Conservation (phyloP, 768 basidiomycete species). For the Russula compacta region DNA sequence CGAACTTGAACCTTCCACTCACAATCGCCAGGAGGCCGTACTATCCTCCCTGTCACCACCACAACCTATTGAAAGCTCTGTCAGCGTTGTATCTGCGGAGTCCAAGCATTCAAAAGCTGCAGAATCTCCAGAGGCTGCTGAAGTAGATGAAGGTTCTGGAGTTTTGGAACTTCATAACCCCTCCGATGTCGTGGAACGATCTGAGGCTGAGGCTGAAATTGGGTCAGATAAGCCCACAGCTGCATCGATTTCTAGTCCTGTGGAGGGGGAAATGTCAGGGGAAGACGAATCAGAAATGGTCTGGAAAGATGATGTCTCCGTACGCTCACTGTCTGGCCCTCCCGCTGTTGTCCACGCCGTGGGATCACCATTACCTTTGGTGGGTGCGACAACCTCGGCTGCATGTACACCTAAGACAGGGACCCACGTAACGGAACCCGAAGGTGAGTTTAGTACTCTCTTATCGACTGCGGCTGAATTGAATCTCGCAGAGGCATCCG, state of each 20-base stretch:
- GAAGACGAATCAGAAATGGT: not conserved
- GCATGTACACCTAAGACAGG: not conserved
- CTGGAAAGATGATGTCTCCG: not conserved
- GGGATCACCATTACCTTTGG: not conserved
- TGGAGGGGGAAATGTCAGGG: not conserved
- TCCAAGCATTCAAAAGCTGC: not conserved
- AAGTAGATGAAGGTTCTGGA: not conserved
- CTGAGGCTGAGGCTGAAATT: not conserved
- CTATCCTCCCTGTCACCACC: not conserved
- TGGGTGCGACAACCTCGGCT: not conserved
- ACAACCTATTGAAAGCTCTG: not conserved
- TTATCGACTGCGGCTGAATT: not conserved
- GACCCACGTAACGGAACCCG: not conserved
- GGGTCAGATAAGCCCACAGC: not conserved
- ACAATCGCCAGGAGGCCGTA: not conserved
- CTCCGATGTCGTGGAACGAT: not conserved
- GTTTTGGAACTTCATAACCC: not conserved
- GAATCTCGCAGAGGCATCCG: not conserved
- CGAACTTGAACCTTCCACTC: not conserved
- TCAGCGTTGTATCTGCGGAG: not conserved
- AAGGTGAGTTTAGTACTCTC: not conserved
- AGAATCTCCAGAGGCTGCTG: not conserved
- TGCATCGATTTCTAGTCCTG: not conserved
- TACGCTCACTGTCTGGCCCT: constrained; percentile 2
- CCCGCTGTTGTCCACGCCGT: not conserved